Percentiles rank a stretch among this genome's conserved stretches.
phyloP scores from a whole-genome alignment of 257 asterid species.

The Linaria vulgaris region DNA sequence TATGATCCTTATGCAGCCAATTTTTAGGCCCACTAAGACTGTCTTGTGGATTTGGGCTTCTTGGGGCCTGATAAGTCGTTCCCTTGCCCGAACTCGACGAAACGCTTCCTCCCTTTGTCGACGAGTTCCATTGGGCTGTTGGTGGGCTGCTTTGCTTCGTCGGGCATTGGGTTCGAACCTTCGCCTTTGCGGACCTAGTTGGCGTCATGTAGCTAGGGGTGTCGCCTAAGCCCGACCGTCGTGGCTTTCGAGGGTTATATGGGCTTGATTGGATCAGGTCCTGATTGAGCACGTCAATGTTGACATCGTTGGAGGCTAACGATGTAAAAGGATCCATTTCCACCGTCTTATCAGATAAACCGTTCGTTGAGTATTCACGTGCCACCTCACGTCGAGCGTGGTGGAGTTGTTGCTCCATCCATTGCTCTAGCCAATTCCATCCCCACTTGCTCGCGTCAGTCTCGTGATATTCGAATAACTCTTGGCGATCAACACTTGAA shows the following conservation, averaged over 20 bases:
- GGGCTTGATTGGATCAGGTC: slow-evolving; percentile 47
- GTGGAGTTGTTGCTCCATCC: slow-evolving; percentile 84
- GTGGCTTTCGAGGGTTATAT: slow-evolving; percentile 27
- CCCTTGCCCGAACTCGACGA: slow-evolving; percentile 58
- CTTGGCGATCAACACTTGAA: slow-evolving; percentile 23
- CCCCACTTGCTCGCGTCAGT: slow-evolving; percentile 58
- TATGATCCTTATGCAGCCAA: slow-evolving; percentile 60
- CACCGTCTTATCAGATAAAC: slow-evolving; percentile 63
- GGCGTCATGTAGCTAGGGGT: slow-evolving; percentile 82
- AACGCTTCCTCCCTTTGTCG: slow-evolving; percentile 34
- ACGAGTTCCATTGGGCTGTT: slow-evolving; percentile 46
- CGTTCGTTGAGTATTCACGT: slow-evolving; percentile 45
- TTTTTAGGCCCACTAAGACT: slow-evolving; percentile 32
- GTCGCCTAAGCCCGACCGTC: slow-evolving; percentile 22
- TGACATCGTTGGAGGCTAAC: slow-evolving; percentile 37
- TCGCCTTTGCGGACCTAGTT: slow-evolving; percentile 79
- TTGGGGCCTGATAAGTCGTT: slow-evolving; percentile 38
- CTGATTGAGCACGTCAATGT: slow-evolving; percentile 28
- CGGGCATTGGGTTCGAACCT: slow-evolving; percentile 49
- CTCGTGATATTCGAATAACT: slow-evolving; percentile 31
- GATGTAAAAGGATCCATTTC: slow-evolving; percentile 53
- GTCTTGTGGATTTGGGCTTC: slow-evolving; percentile 64
- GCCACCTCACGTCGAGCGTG: slow-evolving; percentile 42
- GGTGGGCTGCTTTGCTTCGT: slow-evolving; percentile 41
- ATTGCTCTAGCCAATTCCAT: slow-evolving; percentile 86